A percentile compares a stretch with the other conserved stretches of the same genome.
Conservation (phyloP, 2,329 filamentous ascomycete species). For the Plenodomus lindquistii region DNA sequence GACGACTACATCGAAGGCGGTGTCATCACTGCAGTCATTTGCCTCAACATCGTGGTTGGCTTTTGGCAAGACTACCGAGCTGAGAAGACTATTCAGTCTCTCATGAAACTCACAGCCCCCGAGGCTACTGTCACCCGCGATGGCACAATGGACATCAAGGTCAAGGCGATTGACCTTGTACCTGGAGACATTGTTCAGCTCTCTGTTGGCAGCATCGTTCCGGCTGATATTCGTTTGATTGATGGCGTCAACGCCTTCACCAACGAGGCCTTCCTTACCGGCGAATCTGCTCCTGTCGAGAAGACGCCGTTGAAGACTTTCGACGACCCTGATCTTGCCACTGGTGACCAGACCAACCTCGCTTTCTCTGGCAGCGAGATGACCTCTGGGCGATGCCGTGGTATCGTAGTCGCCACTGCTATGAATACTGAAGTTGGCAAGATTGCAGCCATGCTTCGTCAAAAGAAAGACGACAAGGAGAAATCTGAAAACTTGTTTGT, state of each 20-base stretch:
- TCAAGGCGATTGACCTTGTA: conserved; percentile 45
- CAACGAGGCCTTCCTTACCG: conserved; percentile 75
- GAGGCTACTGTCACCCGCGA: conserved; percentile 44
- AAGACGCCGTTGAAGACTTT: conserved; percentile 61
- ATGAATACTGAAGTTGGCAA: conserved; percentile 77
- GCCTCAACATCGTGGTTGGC: conserved; percentile 69
- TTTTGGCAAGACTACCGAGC: conserved; percentile 56
- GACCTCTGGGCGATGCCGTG: conserved; percentile 69
- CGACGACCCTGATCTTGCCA: conserved; percentile 57
- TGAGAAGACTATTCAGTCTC: conserved; percentile 48
- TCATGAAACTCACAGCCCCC: conserved; percentile 46
- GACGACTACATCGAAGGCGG: conserved; percentile 66
- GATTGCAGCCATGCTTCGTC: conserved; percentile 71
- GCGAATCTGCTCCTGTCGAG: conserved; percentile 72
- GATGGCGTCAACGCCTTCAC: conserved; percentile 74
- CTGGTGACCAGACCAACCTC: conserved; percentile 70
- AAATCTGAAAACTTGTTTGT: conserved; percentile 53
- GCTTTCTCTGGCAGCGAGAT: conserved; percentile 74
- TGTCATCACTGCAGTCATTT: conserved; percentile 66
- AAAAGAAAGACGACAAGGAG: conserved; percentile 56
- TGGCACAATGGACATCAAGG: conserved; percentile 37
- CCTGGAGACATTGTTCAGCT: conserved; percentile 47
- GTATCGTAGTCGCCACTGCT: conserved; percentile 70
- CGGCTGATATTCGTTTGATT: conserved; percentile 66
- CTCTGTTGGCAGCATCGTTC: conserved; percentile 63